Base-by-base conservation (phyloP, 768 basidiomycete genomes). In the Lentinula boryana region DNA sequence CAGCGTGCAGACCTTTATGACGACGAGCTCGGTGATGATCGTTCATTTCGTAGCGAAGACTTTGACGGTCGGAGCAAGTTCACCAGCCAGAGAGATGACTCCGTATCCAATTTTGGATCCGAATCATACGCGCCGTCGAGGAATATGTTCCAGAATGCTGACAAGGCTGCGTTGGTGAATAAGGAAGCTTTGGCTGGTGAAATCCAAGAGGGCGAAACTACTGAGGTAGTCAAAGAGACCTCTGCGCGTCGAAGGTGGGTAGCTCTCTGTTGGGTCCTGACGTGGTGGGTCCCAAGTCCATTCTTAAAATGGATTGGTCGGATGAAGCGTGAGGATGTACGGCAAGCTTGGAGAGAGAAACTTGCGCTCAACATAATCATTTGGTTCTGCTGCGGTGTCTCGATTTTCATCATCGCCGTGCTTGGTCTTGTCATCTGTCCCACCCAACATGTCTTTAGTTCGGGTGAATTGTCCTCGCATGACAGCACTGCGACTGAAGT, bases 301-400 rank as follows among this genome's bases (percentile, higher is more conserved):
- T 72, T 87, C 55, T 75, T 99, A 46, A 78, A 73, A 9, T 86
- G 82, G 70, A 63, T 92, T 58, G 95, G 96, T 1, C 81, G 92
- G 32, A 97, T 98, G 95, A 97, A 98, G 76, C 88, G 96, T 6
- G 72, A 88, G 63, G 97, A 99, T 67, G 81, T 99, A 23, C 85
- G 90, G 27, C 94, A 98, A 72, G 97, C 97, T 1, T 99, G 97
- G 97, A 79, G 96, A 61, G 97, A 98, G 75, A 98, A 99, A 73
- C 79, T 98, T 1, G 92, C 93, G 3, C 83, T 98, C 68, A 98
- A 98, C 72, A 73, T 99, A 61, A 78, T 99, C 74, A 98, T 99
- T 67, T 98, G 95, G 96, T 85, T 97, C 68, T 78, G 91, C 33
- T 98, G 95, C 64, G 88, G 73, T n/a, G 85, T 85, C 66, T 88